phyloP scores from a whole-genome alignment of 23 red algal species.

The Pyropia yezoensis region DNA sequence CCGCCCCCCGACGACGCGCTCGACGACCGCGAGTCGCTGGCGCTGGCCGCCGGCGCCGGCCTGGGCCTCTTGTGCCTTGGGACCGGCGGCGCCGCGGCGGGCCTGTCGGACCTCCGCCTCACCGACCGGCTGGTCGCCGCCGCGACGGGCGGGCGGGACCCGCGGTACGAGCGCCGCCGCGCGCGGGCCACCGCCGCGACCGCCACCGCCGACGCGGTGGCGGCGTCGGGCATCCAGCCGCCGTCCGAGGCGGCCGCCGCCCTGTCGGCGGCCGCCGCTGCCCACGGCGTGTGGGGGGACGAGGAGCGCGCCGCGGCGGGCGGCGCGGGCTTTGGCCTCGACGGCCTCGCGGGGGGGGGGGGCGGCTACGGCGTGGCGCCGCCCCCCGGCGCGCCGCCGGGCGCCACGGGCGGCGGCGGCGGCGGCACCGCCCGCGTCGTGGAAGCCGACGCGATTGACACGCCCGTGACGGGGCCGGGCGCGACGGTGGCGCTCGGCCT shows the following conservation, averaged over 20 bases:
- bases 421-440: conserved; percentile 24
- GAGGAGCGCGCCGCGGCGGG: too few species aligned
- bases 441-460: conserved; percentile 38
- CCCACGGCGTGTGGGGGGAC: too few species aligned
- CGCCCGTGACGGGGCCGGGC: conserved; percentile 55
- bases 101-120: conserved; percentile 23
- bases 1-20: conserved; percentile 30
- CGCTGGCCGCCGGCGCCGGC: conserved; percentile 68
- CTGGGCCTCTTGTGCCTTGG: conserved; percentile 75
- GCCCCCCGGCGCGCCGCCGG: neutral
- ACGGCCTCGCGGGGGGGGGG: too few species aligned
- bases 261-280: too few species aligned
- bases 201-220: too few species aligned
- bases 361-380: too few species aligned
- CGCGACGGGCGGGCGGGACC: conserved; percentile 35
- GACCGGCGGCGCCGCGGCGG: conserved; percentile 27
- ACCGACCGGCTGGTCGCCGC: conserved; percentile 31
- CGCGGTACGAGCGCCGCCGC: too few species aligned
- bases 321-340: too few species aligned
- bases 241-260: too few species aligned
- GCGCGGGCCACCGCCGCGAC: neutral
- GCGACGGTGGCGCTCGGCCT: conserved; percentile 66
- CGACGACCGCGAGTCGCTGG: conserved; percentile 56
- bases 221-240: too few species aligned
- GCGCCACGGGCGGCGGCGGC: too few species aligned